Conservation (phyloP, 139 green algal genomes). For the Desmodesmus armatus region DNA sequence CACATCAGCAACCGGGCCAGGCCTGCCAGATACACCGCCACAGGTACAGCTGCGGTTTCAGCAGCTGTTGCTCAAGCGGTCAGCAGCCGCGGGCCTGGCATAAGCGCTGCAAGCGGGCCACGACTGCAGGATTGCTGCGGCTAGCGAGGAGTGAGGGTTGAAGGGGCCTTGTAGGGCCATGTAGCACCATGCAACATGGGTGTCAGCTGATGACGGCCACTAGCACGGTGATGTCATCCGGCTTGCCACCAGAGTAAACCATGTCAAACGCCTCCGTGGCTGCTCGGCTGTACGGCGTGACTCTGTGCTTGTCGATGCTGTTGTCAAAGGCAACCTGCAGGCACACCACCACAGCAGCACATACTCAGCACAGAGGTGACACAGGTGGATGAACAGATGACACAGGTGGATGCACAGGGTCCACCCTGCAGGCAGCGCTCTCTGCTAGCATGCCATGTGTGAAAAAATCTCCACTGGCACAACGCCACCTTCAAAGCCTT, state of each 20-base stretch:
- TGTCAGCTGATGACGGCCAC: conserved; percentile 56
- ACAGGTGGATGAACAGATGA: not conserved
- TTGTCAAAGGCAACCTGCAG: conserved; percentile 85
- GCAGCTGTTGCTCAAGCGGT: not conserved
- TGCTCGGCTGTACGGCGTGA: conserved; percentile 87
- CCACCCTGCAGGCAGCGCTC: not conserved
- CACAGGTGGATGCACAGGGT: not conserved
- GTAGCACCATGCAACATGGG: too few species aligned
- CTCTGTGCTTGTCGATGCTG: conserved; percentile 73
- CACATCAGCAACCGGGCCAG: not conserved
- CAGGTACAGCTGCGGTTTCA: too few species aligned
- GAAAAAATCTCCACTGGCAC: not conserved
- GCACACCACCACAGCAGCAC: conserved; percentile 56
- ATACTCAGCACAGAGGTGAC: not conserved
- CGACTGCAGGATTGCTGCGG: too few species aligned
- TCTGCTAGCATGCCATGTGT: not conserved
- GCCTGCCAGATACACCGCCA: too few species aligned
- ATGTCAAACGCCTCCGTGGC: conserved; percentile 93
- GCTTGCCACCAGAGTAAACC: conserved; percentile 87
- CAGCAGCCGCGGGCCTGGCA: too few species aligned
- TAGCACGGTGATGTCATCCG: conserved; percentile 88
- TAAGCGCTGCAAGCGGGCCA: too few species aligned
- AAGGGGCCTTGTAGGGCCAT: too few species aligned
- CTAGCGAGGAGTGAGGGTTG: too few species aligned
- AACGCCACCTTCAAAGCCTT: too few species aligned